Base-by-base conservation (phyloP, 2,329 filamentous ascomycete genomes). In the Rhynchosporium secalis region DNA sequence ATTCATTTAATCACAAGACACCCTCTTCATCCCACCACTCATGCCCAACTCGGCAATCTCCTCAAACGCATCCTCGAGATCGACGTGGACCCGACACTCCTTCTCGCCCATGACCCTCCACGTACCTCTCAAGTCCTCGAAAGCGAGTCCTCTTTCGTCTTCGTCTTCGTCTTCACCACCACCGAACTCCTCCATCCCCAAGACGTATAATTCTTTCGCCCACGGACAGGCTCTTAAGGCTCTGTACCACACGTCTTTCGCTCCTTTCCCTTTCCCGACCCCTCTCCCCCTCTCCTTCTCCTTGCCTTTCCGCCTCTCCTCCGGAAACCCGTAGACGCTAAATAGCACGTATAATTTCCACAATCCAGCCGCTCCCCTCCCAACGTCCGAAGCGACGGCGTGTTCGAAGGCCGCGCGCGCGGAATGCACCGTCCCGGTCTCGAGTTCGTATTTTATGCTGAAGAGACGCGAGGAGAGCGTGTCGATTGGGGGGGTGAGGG, bases 61-160 rank as follows among this genome's bases (percentile, higher is more conserved):
- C 45, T 73, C 70, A 56, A 73, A 69, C n/a, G 47, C 59, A 43
- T 79, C 76, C 64, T 82, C 79, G 36, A 86, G 71, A 69, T 86
- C 79, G 58, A 83, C 75, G 74, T 84, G 82, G 29, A 88, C 72
- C 63, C 86, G 78, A 64, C 88, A 65, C 68, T 86, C 86, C 73
- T 86, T 86, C 74, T 88, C 86, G 13, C 78, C 76, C 71, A 88
- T 76, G 6, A 86, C 78, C 65, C 81, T 78, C 71, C 83, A 84
- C 15, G 86, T 72, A 56, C 78, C 78, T 58, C 76, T 78, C 63
- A 85, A 67, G 60, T 88, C 83, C 33, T 76, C 76, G 20, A 76
- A 69, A 10, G 10, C 36, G 13, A 61, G 10, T 1, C 46, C 54
- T 2, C 41, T 29, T 2, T 75, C 43, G 20, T 20, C 10, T n/a